These are phyloP conservation scores for Curvularia sp. DNA, from an alignment of 2,329 filamentous ascomycete species.

Conservation along the genomic window DNA sequence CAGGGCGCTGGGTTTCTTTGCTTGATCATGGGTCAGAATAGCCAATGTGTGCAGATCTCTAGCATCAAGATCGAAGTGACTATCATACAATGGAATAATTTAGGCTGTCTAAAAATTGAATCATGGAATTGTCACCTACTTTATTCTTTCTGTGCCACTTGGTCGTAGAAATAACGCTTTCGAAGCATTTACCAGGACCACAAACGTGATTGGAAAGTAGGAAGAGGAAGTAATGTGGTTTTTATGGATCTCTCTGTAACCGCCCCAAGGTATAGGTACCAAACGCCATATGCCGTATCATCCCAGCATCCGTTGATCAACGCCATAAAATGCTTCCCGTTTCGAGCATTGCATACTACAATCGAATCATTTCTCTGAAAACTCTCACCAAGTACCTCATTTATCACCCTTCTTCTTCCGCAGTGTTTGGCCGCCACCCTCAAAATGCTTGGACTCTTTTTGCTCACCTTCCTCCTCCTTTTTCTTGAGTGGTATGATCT, in stretches of 20 bases:
- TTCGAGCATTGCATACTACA: neutral
- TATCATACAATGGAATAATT: neutral
- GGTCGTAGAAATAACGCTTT: neutral
- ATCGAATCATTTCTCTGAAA: neutral
- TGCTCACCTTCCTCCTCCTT: conserved; percentile 70
- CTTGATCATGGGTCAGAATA: neutral
- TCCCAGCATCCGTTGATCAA: conserved; percentile 19
- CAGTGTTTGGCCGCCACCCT: conserved; percentile 83
- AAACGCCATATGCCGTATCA: conserved; percentile 32
- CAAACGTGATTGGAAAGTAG: neutral
- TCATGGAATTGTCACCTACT: neutral
- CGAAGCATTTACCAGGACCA: no score
- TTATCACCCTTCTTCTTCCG: conserved; percentile 72
- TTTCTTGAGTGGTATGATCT: conserved; percentile 86
- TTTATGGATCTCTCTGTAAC: neutral
- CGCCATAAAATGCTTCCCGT: conserved; percentile 36
- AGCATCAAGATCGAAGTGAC: neutral
- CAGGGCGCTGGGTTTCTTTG: neutral
- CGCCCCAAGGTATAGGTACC: conserved; percentile 14
- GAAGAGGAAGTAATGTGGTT: neutral
- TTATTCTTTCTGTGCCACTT: neutral
- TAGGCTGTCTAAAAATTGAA: neutral
- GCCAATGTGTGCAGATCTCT: neutral
- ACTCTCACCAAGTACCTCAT: conserved; percentile 18
- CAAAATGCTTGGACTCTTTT: conserved; percentile 71